Base-by-base conservation (phyloP, 306 rosid species). In the Canavalia gladiata region DNA sequence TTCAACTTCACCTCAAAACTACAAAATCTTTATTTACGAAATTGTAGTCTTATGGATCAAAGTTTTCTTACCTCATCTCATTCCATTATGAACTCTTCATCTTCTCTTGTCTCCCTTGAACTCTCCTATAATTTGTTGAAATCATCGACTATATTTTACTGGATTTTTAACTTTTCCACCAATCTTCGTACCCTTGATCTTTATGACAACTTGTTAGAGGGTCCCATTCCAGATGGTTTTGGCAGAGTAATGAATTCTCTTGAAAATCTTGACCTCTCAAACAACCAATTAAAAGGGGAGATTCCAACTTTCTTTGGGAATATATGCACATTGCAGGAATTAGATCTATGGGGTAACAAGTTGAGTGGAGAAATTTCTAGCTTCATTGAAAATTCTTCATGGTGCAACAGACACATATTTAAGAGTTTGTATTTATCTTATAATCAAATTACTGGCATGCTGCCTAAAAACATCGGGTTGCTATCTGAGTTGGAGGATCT, bases 361-460 rank as follows among this genome's bases (percentile, higher is more conserved):
- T 49, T 80, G 35, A 81, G 74, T 8, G 74, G 79, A 12, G 67
- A 41, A 4, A 35, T 80, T 30, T 63, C 37, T 1, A 63, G n/a
- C 49, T 63, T 71, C 55, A 46, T 72, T 50, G 7, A 33, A 39
- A 62, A 80, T 25, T 35, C 74, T 34, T 35, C 74, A 12, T 1
- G 13, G 47, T 72, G 79, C 56, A 60, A 11, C 8, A 11, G 4
- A 39, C 66, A 80, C 4, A 5, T 35, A 33, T 34, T 86, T 4
- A 56, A 42, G n/a, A 2, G 0, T 25, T 47, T 82, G 74, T 1
- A 5, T 8, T 72, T 82, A 42, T 25, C 11, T 10, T 0, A 1
- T 2, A 85, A 77, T 5, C 30, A 11, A 7, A 25, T 71, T 1
- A 85, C 50, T 0, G 83, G 83, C 2, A 4, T 10, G 65, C 2